Conservation (phyloP, 164 flowering plant genomes). For the Magnolia officinalis region DNA sequence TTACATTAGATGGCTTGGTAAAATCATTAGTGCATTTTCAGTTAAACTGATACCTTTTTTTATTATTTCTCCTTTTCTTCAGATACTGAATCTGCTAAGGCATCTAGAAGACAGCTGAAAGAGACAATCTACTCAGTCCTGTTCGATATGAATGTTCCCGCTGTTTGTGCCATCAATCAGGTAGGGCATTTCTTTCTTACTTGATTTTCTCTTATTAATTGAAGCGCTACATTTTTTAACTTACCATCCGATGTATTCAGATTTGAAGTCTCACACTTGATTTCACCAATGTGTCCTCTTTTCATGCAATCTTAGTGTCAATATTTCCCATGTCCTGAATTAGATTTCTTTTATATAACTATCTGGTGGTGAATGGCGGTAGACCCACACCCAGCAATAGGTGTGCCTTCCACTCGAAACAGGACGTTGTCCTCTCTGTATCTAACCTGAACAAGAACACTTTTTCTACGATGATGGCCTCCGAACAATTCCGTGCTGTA, state of each 20-base stretch:
- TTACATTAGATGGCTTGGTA: not conserved
- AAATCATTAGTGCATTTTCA: not conserved
- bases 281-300: not conserved
- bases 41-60: not conserved
- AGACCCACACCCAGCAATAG: no score
- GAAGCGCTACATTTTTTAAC: not conserved
- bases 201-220: not conserved
- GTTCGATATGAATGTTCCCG: conserved; percentile 93
- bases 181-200: not conserved
- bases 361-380: no score
- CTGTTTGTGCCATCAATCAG: conserved; percentile 72
- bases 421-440: no score
- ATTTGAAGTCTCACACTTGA: not conserved
- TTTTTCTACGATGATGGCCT: no score
- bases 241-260: not conserved
- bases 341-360: no score
- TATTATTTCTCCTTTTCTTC: conserved; percentile 7
- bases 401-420: no score
- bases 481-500: no score
- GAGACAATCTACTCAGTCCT: conserved; percentile 61
- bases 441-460: no score
- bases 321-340: no score
- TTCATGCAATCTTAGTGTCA: not conserved
- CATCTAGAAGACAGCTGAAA: conserved; percentile 74
- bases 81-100: conserved; percentile 82